Percentiles rank a stretch among this genome's conserved stretches.
Evolutionary conservation across 768 basidiomycete genomes (phyloP).

Genomic region (Russula virescens): DNA sequence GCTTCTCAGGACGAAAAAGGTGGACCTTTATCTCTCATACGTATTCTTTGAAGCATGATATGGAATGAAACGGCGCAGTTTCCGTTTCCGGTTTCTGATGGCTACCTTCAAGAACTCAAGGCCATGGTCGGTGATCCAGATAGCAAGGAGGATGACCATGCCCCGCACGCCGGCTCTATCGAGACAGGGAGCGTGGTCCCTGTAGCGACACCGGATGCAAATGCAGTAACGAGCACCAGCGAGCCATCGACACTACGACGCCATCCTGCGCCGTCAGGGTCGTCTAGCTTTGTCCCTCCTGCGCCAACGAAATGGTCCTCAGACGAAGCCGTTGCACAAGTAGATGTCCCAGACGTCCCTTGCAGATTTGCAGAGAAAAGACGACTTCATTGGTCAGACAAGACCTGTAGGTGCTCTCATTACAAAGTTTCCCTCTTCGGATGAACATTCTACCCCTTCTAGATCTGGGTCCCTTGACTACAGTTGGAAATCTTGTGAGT

Average conservation of each 20-base stretch:
- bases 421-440: slow-evolving; percentile 33
- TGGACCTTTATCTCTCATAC: slow-evolving; percentile 28
- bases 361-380: slow-evolving; percentile 78
- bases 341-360: slow-evolving; percentile 64
- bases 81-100: slow-evolving; percentile 54
- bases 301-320: slow-evolving; percentile 22
- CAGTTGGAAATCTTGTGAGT: slow-evolving; percentile 87
- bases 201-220: slow-evolving; percentile 9
- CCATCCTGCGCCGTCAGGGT: slow-evolving; percentile 20
- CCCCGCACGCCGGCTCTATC: slow-evolving; percentile 14
- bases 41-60: background rate
- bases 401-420: slow-evolving; percentile 56
- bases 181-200: slow-evolving; percentile 14
- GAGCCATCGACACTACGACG: slow-evolving; percentile 11
- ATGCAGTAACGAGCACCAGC: background rate
- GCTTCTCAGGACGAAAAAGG: slow-evolving; percentile 63
- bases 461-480: slow-evolving; percentile 82
- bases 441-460: background rate
- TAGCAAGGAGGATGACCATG: slow-evolving; percentile 5
- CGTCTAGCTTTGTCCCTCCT: background rate
- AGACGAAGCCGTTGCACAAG: slow-evolving; percentile 31
- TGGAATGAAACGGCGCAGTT: slow-evolving; percentile 40
- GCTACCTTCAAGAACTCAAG: slow-evolving; percentile 53
- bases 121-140: slow-evolving; percentile 6
- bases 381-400: slow-evolving; percentile 77